Evolutionary conservation across 257 asterid genomes (phyloP), one percentile per base, ranked within the genome.

Genomic region (Nicotiana paniculata): DNA sequence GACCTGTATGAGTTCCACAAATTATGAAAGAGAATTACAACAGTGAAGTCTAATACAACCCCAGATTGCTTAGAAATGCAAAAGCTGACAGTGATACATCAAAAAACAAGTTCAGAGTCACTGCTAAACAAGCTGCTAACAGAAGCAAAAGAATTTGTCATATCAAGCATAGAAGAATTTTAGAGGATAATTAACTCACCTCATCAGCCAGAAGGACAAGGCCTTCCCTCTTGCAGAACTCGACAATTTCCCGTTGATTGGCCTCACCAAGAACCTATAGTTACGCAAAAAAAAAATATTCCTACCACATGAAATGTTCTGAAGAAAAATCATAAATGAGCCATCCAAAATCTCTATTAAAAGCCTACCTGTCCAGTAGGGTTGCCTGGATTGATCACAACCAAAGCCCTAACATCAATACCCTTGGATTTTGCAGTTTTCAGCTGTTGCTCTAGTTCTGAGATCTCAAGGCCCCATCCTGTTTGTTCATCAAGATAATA

Each of bases 131-230:
- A 69, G 77, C 39, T 82, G 57, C 16, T 15, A 18, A 18, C 35
- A 46, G 43, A 79, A 69, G 28, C 54, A 48, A 37, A 13, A 5
- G 48, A 51, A 72, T 51, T 55, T 53, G 21, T 9, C 28, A 57
- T n/a, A 66, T 33, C 33, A 63, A 72, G 10, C n/a, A 57, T 48
- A 85, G 54, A 55, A 80, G 37, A 3, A 26, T 24, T 18, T 51
- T 53, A 68, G 86, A 32, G 69, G 18, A 30, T 65, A 76, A 83
- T 75, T 61, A 21, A 81, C 46, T 86, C 84, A 96, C 99, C 94
- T 96, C 99, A 83, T 96, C 99, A 13, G 99, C 99, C 86, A 96
- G 85, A 85, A 96, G 99, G 87, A 94, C 97, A 46, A 96, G 97
- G n/a, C 97, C 95, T 92, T 96, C 98, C 81, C 90, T 86, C 94